A percentile compares a stretch with the other conserved stretches of the same genome.
Evolutionary conservation across 192 early-diverging fungal genomes (phyloP).

Genomic region (Globomyces pollinis-pini): DNA sequence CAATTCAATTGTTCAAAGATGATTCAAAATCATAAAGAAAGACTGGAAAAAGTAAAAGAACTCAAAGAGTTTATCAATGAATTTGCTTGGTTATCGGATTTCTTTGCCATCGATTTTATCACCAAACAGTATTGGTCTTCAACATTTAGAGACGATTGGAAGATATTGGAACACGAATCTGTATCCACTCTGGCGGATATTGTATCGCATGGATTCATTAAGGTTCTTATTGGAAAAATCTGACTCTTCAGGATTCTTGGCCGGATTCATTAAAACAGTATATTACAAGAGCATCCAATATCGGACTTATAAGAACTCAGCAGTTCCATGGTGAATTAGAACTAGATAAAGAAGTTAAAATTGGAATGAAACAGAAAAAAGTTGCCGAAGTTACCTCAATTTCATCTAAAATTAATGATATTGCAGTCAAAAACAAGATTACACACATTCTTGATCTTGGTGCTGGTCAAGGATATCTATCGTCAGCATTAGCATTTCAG

Average conservation of each 20-base stretch:
- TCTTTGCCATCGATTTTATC: conserved; percentile 10
- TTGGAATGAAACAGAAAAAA: conserved; percentile 71
- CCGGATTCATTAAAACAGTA: conserved; percentile 7
- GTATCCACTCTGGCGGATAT: not conserved
- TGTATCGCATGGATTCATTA: not conserved
- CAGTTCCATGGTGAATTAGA: not conserved
- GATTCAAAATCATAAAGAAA: not conserved
- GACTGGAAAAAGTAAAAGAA: not conserved
- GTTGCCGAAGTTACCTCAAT: conserved; percentile 59
- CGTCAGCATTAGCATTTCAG: conserved; percentile 55
- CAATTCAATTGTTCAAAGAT: not conserved
- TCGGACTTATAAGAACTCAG: not conserved
- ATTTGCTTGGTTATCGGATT: not conserved
- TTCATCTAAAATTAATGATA: conserved; percentile 45
- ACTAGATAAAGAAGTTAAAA: conserved; percentile 46
- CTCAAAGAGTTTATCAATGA: not conserved
- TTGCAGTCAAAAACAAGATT: conserved; percentile 37
- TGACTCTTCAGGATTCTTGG: not conserved
- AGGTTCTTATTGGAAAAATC: too few species aligned
- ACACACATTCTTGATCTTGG: conserved; percentile 61
- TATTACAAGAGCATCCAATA: not conserved
- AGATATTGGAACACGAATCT: not conserved
- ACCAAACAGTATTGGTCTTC: not conserved
- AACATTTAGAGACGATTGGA: not conserved
- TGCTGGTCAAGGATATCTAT: conserved; percentile 72